Evolutionary conservation across 169 alveolate genomes (phyloP).

Genomic region (Prorocentrum cordatum): DNA sequence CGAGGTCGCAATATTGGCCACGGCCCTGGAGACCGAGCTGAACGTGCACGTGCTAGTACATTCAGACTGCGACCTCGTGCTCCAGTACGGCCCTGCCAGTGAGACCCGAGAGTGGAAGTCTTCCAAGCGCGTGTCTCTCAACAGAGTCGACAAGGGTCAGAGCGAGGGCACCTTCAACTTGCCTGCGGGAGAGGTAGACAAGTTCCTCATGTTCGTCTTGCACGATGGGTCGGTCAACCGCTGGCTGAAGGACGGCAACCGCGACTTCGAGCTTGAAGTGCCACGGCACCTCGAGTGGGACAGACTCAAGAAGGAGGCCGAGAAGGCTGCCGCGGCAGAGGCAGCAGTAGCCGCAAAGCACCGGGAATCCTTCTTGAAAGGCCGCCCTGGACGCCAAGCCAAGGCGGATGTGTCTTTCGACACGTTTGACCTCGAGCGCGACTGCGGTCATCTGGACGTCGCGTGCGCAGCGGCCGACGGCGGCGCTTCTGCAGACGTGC

Average conservation of each 20-base stretch:
- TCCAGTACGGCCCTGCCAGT: slow-evolving; percentile 38
- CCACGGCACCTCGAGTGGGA: slow-evolving; percentile 56
- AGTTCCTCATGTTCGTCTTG: slow-evolving; percentile 21
- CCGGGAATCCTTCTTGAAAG: background rate
- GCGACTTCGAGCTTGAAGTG: slow-evolving; percentile 34
- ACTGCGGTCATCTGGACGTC: slow-evolving; percentile 20
- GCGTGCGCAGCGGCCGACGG: slow-evolving; percentile 22
- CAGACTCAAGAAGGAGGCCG: slow-evolving; percentile 26
- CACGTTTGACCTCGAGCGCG: slow-evolving; percentile 4
- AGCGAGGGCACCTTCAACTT: slow-evolving; percentile 10
- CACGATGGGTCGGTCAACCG: slow-evolving; percentile 36
- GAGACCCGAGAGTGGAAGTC: slow-evolving; percentile 41
- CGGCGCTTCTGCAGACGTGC: slow-evolving; percentile 3
- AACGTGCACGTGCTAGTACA: slow-evolving; percentile 1
- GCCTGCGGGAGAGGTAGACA: slow-evolving; percentile 26
- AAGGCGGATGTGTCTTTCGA: slow-evolving; percentile 19
- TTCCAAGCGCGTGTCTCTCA: slow-evolving; percentile 11
- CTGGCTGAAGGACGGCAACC: slow-evolving; percentile 25
- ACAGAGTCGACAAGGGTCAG: slow-evolving; percentile 9
- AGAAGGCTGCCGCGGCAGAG: background rate
- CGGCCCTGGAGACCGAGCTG: background rate
- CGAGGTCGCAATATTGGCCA: no score
- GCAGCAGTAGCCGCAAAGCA: background rate
- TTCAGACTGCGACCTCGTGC: background rate
- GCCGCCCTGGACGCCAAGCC: background rate